phyloP scores from a whole-genome alignment of 495 filamentous ascomycete species.

The Neurospora africana region DNA sequence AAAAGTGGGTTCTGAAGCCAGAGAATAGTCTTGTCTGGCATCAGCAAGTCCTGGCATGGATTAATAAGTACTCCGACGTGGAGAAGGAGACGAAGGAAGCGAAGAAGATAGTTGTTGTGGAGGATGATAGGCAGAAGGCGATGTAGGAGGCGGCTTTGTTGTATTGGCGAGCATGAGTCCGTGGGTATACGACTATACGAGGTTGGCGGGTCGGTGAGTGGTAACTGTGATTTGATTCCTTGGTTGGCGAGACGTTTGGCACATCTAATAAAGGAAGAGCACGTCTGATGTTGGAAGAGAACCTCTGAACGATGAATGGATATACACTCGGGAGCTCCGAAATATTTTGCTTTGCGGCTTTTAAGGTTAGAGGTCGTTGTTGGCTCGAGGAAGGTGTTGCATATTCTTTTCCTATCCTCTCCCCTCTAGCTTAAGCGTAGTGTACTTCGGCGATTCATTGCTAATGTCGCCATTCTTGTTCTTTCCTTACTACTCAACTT shows the following conservation, averaged over 20 bases:
- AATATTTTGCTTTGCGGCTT: neutral
- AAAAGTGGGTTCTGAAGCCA: constrained; percentile 79
- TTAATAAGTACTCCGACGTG: constrained; percentile 69
- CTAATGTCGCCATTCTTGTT: no score
- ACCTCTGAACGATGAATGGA: neutral
- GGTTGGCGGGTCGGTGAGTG: neutral
- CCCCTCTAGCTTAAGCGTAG: neutral
- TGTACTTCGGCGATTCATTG: neutral
- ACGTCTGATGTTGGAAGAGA: neutral
- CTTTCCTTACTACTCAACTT: neutral
- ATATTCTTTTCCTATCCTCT: neutral
- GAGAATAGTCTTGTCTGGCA: constrained; percentile 92
- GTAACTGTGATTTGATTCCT: neutral
- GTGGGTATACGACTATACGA: neutral
- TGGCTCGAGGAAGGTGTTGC: neutral
- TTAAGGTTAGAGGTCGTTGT: neutral
- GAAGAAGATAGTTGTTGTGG: neutral
- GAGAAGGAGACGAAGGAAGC: constrained; percentile 7
- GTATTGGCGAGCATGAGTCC: neutral
- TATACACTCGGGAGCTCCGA: neutral
- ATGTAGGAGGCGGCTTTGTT: neutral
- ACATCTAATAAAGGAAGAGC: neutral
- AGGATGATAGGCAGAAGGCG: neutral
- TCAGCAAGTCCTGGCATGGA: constrained; percentile 75
- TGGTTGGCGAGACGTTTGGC: neutral